phyloP scores from a whole-genome alignment of 2,329 filamentous ascomycete genomes.

The Cercospora berteroae region DNA sequence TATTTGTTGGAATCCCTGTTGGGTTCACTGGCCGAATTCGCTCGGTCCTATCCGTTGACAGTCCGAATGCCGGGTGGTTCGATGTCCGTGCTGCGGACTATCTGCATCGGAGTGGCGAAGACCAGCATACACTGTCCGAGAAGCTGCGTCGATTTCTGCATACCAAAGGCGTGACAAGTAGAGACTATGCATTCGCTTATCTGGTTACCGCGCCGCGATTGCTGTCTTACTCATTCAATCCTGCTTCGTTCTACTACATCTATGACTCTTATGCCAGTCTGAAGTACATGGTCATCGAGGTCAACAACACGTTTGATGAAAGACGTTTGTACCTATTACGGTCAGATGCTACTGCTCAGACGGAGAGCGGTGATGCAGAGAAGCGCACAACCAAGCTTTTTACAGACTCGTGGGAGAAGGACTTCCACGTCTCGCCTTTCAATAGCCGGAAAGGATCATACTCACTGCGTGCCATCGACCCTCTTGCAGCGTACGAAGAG shows the following conservation, averaged over 20 bases:
- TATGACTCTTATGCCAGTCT: conserved; percentile 60
- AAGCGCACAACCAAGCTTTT: conserved; percentile 38
- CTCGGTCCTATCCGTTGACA: conserved; percentile 55
- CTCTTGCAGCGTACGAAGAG: conserved; percentile 38
- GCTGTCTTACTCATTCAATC: conserved; percentile 70
- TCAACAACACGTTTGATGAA: conserved; percentile 76
- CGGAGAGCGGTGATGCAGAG: not conserved
- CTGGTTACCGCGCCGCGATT: conserved; percentile 69
- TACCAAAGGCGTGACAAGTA: conserved; percentile 56
- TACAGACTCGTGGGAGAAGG: conserved; percentile 61
- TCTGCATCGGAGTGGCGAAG: conserved; percentile 55
- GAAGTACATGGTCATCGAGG: conserved; percentile 66
- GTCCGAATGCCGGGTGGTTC: conserved; percentile 52
- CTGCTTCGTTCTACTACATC: conserved; percentile 76
- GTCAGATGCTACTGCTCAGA: conserved; percentile 30
- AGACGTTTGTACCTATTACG: conserved; percentile 64
- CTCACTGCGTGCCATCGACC: conserved; percentile 47
- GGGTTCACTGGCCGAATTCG: conserved; percentile 58
- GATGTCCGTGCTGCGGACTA: conserved; percentile 61
- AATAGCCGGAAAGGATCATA: conserved; percentile 56
- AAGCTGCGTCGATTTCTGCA: conserved; percentile 62
- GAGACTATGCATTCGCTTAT: conserved; percentile 65
- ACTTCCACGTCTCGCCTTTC: conserved; percentile 76
- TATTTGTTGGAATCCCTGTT: conserved; percentile 66
- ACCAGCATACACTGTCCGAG: conserved; percentile 47